phyloP scores from a whole-genome alignment of 805 yeast species.

The Kurtzmaniella fragi region DNA sequence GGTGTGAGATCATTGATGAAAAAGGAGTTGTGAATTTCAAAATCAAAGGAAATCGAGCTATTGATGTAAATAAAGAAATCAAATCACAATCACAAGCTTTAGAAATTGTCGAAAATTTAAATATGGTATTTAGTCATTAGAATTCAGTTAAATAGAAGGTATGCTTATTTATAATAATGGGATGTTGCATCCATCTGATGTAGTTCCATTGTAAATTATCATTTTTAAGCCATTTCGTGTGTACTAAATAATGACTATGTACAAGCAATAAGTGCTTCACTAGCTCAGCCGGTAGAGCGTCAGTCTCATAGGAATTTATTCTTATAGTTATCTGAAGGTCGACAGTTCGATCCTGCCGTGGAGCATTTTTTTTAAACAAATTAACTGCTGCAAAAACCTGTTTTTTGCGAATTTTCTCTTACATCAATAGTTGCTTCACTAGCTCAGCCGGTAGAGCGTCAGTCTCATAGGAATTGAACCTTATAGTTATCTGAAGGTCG shows the following conservation, averaged over 20 bases:
- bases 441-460: slow-evolving; percentile 26
- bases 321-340: slow-evolving; percentile 38
- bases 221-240: too few relatives aligned
- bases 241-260: too few relatives aligned
- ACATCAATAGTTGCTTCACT: slow-evolving; percentile 21
- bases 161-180: too few relatives aligned
- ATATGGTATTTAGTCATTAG: neutral
- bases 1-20: slow-evolving; percentile 2
- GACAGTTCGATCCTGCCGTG: neutral
- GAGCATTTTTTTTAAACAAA: too few relatives aligned
- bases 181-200: too few relatives aligned
- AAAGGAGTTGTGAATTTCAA: slow-evolving; percentile 4
- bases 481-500: slow-evolving; percentile 10
- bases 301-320: slow-evolving; percentile 16
- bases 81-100: neutral
- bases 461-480: slow-evolving; percentile 15
- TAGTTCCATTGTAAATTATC: too few relatives aligned
- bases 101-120: neutral
- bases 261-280: slow-evolving; percentile 16
- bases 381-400: too few relatives aligned
- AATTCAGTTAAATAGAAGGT: neutral
- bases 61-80: neutral
- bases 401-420: too few relatives aligned
- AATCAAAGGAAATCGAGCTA: neutral
- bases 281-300: slow-evolving; percentile 26